Conservation (phyloP, 345 rosid species). For the Abelmoschus esculentus region DNA sequence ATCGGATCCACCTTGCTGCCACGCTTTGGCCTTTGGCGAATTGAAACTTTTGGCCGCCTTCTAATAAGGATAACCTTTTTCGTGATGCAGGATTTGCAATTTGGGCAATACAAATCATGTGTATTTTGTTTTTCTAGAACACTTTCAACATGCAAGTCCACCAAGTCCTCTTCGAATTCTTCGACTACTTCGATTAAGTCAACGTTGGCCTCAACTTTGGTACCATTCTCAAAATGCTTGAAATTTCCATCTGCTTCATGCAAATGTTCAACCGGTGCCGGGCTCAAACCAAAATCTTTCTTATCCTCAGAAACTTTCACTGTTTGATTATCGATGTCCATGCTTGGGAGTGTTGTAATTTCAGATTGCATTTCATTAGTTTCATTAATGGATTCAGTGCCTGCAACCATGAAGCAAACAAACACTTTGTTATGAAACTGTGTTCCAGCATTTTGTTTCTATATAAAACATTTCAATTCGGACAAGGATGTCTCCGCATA, state of each 20-base stretch:
- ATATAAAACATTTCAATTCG: background rate
- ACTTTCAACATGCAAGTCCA: constrained; percentile 51
- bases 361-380: constrained; percentile 25
- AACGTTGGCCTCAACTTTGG: constrained; percentile 14
- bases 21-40: constrained; percentile 19
- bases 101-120: constrained; percentile 74
- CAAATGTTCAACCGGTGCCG: constrained; percentile 17
- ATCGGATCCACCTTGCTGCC: constrained; percentile 9
- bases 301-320: constrained; percentile 7
- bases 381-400: constrained; percentile 23
- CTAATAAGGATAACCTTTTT: constrained; percentile 52
- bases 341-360: constrained; percentile 9
- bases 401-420: constrained; percentile 29
- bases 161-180: constrained; percentile 38
- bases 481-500: background rate
- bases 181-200: constrained; percentile 22
- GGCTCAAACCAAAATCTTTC: constrained; percentile 19
- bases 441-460: background rate
- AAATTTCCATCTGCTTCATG: constrained; percentile 7
- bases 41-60: constrained; percentile 33
- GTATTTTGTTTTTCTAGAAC: constrained; percentile 65
- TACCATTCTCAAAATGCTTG: constrained; percentile 16
- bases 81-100: constrained; percentile 69
- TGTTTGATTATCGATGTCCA: constrained; percentile 13
- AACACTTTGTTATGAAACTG: constrained; percentile 2